Percentiles rank a stretch among this genome's conserved stretches.
Evolutionary conservation across 805 yeast species (phyloP).

Genomic region (Cyberlindnera petersonii): DNA sequence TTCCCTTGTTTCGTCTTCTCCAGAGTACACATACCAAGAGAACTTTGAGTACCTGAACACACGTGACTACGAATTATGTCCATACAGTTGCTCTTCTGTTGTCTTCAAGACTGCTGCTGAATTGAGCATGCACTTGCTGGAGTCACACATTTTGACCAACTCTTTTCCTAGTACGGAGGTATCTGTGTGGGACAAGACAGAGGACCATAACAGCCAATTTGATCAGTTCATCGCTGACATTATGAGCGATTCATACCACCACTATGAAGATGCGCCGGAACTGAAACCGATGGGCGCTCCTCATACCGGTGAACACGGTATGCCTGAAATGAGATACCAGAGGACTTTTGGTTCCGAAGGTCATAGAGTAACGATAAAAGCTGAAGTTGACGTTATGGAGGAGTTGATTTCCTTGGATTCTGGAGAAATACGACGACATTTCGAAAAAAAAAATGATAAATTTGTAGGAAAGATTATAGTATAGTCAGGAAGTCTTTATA

Average conservation of each 20-base stretch:
- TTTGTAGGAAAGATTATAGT: too few relatives aligned
- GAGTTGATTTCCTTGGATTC: neutral
- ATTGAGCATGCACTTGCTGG: slow-evolving; percentile 10
- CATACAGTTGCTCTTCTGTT: slow-evolving; percentile 1
- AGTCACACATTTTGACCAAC: slow-evolving; percentile 7
- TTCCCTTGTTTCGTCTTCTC: neutral
- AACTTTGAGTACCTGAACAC: neutral
- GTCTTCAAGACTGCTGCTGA: neutral
- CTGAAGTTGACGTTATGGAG: neutral
- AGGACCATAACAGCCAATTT: neutral
- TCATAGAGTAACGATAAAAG: slow-evolving; percentile 9
- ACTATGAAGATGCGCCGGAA: slow-evolving; percentile 1
- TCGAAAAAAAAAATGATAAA: neutral
- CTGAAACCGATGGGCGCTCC: neutral
- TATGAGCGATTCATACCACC: neutral
- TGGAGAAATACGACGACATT: slow-evolving; percentile 5
- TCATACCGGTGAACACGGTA: slow-evolving; percentile 1
- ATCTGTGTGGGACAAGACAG: neutral
- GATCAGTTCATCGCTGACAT: neutral
- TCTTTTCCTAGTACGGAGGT: too few relatives aligned
- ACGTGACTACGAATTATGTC: too few relatives aligned
- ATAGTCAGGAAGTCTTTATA: too few relatives aligned
- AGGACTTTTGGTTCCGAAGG: slow-evolving; percentile 13
- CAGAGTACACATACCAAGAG: neutral
- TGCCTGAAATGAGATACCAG: slow-evolving; percentile 14